These are phyloP conservation scores for Dryas integrifolia DNA, from an alignment of 331 rosid genomes.

Conservation along the genomic window DNA sequence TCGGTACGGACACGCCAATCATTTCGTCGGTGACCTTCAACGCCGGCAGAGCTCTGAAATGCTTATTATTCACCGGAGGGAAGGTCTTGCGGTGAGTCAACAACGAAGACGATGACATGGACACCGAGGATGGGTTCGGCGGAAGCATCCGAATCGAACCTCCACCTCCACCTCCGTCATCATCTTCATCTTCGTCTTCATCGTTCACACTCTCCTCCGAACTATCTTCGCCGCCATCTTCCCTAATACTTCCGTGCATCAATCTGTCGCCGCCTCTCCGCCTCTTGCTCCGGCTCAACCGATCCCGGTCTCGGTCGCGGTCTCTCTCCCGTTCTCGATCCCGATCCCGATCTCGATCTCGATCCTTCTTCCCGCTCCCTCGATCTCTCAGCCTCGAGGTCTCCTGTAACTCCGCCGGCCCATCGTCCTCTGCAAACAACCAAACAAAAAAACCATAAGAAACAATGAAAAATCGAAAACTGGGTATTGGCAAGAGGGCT, in stretches of 20 bases:
- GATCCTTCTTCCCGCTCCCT: constrained; percentile 77
- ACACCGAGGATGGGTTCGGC: constrained; percentile 53
- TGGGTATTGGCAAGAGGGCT: not conserved
- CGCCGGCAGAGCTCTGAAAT: constrained; percentile 58
- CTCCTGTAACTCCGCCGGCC: constrained; percentile 71
- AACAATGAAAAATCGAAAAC: constrained; percentile 16
- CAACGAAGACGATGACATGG: constrained; percentile 34
- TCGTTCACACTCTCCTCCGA: constrained; percentile 92
- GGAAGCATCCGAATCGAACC: constrained; percentile 84
- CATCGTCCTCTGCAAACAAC: constrained; percentile 72
- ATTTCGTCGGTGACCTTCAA: constrained; percentile 90
- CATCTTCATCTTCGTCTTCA: constrained; percentile 63
- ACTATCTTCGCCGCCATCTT: constrained; percentile 78
- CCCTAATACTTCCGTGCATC: constrained; percentile 67
- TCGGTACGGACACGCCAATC: constrained; percentile 85
- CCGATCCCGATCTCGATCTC: constrained; percentile 54
- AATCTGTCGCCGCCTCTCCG: constrained; percentile 73
- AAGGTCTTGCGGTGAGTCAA: constrained; percentile 73
- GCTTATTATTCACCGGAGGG: constrained; percentile 60
- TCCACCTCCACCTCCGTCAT: constrained; percentile 44
- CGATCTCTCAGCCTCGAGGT: constrained; percentile 87
- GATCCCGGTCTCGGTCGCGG: constrained; percentile 85
- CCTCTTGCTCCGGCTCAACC: constrained; percentile 71
- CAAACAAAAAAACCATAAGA: not conserved
- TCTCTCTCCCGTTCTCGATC: constrained; percentile 55